Evolutionary conservation across 805 yeast genomes (phyloP), one percentile per base, ranked within the genome.

Genomic region (Spathaspora boniae): DNA sequence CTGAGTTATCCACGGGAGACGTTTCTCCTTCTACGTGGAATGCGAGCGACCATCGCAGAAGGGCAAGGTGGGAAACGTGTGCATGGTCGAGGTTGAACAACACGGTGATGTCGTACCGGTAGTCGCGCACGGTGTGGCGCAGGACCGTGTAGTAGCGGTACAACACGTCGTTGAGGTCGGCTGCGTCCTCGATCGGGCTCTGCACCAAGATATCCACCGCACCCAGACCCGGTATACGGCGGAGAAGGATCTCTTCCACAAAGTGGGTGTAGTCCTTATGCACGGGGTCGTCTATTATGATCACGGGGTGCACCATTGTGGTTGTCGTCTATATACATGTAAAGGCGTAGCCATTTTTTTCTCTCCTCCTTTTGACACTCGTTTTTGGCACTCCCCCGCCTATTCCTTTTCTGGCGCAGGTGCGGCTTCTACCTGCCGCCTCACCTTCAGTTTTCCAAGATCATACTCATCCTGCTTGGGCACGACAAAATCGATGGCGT

Each of bases 71-170:
- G n/a, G n/a, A n/a, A n/a, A n/a, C n/a, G n/a, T 9, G 12, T 29
- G 16, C 15, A 29, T 18, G 8, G 22, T n/a, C 17, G n/a, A 31
- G 28, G 31, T 62, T 59, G 40, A 59, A 56, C 8, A 58, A 34
- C 0, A 65, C 48, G 31, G 60, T 53, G 33, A 65, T 60, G 12
- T 46, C 52, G 32, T 63, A 56, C 1, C 41, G 38, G 37, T 54
- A 53, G 31, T 51, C 50, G 29, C 43, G 31, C 11, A 55, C 50
- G 6, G 40, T 27, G 12, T 33, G 26, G 40, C 74, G 45, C 4
- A 54, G 30, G 12, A 50, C 41, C 11, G 51, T 41, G 38, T 68
- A 70, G 15, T 61, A 43, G 5, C 40, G 35, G 37, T 55, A 50
- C 34, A 70, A 53, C 4, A 54, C 40, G 2, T 17, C 28, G 39